phyloP scores from a whole-genome alignment of 2,329 filamentous ascomycete genomes.

The Botrytis sinoallii region DNA sequence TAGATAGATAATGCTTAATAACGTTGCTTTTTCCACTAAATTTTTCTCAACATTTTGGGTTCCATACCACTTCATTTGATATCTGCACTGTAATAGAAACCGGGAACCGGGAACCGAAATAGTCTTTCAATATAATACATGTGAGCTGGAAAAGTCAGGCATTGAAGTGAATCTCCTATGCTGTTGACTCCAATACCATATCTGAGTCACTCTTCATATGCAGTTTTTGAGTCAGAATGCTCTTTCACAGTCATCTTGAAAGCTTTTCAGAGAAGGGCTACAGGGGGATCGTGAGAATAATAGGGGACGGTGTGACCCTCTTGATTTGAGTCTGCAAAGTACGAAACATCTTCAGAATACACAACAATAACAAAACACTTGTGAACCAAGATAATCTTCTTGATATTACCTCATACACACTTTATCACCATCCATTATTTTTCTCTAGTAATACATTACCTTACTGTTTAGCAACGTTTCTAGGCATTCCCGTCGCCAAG shows the following conservation, averaged over 20 bases:
- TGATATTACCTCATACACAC: no score
- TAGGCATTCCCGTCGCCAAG: neutral
- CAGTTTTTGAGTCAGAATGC: neutral
- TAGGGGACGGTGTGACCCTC: neutral
- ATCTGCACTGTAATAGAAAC: neutral
- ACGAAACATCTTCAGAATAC: neutral
- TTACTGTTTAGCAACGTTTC: neutral
- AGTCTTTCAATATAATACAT: accelerated
- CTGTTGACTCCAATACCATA: neutral
- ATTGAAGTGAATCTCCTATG: no score
- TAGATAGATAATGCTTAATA: neutral
- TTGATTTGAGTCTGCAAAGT: neutral
- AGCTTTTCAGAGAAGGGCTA: neutral
- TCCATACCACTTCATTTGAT: neutral
- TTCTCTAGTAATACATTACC: no score
- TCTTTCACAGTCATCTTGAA: neutral
- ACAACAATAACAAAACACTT: neutral
- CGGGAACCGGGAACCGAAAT: accelerated
- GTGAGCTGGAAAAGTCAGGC: no score
- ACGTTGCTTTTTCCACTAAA: neutral
- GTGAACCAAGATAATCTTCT: neutral
- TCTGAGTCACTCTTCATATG: neutral
- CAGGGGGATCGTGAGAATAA: neutral
- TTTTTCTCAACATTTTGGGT: neutral
- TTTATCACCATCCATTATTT: no score